A percentile compares a stretch with the other conserved stretches of the same genome.
phyloP scores from a whole-genome alignment of 225 moss, liverwort and hornwort genomes.

The Straminergon stramineum region DNA sequence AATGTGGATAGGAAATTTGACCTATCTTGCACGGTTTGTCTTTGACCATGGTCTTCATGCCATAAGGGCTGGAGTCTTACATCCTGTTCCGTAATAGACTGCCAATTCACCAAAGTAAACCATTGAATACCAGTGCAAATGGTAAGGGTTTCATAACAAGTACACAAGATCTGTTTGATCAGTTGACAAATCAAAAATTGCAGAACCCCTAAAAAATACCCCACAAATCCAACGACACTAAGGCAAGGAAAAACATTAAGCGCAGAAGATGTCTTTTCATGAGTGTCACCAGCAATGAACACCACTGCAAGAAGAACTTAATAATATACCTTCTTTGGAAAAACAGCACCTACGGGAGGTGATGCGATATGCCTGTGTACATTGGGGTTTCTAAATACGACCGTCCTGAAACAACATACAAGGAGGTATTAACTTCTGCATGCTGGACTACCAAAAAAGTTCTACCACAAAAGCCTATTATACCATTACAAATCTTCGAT shows the following conservation, averaged over 20 bases:
- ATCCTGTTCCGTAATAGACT: slow-evolving; percentile 79
- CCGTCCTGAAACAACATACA: slow-evolving; percentile 44
- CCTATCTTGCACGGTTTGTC: slow-evolving; percentile 50
- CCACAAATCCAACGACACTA: neutral
- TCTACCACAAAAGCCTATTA: neutral
- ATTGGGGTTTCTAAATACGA: slow-evolving; percentile 49
- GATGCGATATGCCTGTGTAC: slow-evolving; percentile 68
- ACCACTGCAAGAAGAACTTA: neutral
- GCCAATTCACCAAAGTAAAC: slow-evolving; percentile 8
- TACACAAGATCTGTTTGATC: neutral
- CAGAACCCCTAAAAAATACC: neutral
- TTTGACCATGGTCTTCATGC: slow-evolving; percentile 88
- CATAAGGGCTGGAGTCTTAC: slow-evolving; percentile 81
- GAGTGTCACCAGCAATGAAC: neutral
- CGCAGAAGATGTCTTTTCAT: neutral
- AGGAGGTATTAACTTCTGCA: neutral
- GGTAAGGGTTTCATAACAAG: neutral
- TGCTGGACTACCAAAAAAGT: neutral
- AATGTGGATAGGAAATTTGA: neutral
- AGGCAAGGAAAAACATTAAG: neutral
- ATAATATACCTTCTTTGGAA: slow-evolving; percentile 56
- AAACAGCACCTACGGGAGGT: slow-evolving; percentile 48
- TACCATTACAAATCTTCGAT: neutral
- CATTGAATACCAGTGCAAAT: neutral
- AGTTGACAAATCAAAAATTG: neutral